Conservation (phyloP, 805 yeast species). For the Hanseniaspora valbyensis region DNA sequence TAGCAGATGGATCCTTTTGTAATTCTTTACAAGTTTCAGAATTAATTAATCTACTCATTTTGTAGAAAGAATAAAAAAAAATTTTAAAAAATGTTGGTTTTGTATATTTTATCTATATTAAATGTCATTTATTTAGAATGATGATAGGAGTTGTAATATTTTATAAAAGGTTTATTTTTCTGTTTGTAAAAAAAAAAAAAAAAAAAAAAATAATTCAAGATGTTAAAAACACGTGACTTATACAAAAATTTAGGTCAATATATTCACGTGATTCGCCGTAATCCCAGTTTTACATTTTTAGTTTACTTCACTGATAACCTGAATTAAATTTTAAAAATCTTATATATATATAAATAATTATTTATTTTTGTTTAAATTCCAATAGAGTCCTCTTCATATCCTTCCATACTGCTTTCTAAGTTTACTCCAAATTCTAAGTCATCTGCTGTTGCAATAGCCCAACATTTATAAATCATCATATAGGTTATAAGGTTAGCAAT, state of each 20-base stretch:
- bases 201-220: no score
- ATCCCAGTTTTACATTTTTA: no score
- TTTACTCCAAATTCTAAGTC: conserved; percentile 85
- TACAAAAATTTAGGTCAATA: no score
- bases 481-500: conserved; percentile 66
- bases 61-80: no score
- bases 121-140: no score
- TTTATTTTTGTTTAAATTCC: background rate
- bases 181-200: background rate
- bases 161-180: no score
- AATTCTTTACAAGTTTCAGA: conserved; percentile 52
- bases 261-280: no score
- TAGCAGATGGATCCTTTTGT: conserved; percentile 56
- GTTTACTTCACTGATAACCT: no score
- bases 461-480: conserved; percentile 92
- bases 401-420: conserved; percentile 25
- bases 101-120: no score
- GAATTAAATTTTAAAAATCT: no score
- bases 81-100: background rate
- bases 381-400: background rate
- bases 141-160: no score
- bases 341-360: background rate
- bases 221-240: no score
- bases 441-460: conserved; percentile 93
- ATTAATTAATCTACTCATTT: conserved; percentile 33